Percentiles rank a stretch among this genome's conserved stretches.
These are phyloP conservation scores for Coniferiporia weirii DNA, from an alignment of 1,284 basidiomycete species.

Conservation along the genomic window DNA sequence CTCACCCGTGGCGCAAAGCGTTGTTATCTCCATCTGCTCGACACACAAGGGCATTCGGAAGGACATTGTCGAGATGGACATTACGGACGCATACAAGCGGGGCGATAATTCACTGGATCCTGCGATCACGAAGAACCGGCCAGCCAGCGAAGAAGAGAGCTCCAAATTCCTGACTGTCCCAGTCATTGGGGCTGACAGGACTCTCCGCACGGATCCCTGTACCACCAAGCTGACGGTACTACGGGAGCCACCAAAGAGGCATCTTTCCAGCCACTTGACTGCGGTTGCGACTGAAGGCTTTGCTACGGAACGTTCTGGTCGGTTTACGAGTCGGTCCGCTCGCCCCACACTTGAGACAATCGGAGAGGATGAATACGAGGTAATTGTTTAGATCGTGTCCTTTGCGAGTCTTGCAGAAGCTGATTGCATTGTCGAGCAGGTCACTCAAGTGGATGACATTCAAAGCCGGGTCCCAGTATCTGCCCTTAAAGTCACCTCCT, in stretches of 20 bases:
- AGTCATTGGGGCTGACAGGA: neutral
- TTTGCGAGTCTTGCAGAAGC: too few species aligned
- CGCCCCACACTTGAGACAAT: neutral
- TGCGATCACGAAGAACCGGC: neutral
- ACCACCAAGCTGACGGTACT: neutral
- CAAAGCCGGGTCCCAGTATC: too few species aligned
- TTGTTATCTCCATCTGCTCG: neutral
- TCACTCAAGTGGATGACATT: too few species aligned
- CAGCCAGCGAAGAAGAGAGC: neutral
- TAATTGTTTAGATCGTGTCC: too few species aligned
- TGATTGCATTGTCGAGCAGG: too few species aligned
- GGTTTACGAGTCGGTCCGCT: neutral
- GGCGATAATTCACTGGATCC: neutral
- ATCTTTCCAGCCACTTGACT: neutral
- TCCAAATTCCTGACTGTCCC: neutral
- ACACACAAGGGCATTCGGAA: neutral
- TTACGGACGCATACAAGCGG: neutral
- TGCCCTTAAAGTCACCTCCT: too few species aligned
- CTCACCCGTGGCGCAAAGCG: neutral
- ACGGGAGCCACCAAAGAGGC: neutral
- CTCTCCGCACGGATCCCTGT: neutral
- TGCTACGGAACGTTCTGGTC: too few species aligned
- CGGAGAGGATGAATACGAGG: neutral
- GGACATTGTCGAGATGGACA: neutral
- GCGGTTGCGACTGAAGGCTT: neutral